phyloP scores from a whole-genome alignment of 2,329 filamentous ascomycete genomes.

The Neofusicoccum cordaticola region DNA sequence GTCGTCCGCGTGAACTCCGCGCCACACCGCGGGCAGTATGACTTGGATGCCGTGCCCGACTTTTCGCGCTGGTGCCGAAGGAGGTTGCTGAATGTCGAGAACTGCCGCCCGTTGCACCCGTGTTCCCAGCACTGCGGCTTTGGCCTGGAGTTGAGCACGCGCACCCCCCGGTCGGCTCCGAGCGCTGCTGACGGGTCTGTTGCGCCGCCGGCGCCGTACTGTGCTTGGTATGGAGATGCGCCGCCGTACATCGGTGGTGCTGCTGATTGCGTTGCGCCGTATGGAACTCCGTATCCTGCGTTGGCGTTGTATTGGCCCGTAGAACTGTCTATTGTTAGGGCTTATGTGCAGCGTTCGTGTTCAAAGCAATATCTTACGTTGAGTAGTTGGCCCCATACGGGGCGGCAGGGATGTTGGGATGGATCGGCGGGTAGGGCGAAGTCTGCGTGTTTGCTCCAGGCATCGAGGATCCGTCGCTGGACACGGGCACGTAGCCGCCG shows the following conservation, averaged over 20 bases:
- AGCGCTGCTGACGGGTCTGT: slow-evolving; percentile 23
- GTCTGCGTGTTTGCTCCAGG: slow-evolving; percentile 27
- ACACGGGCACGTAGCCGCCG: slow-evolving; percentile 23
- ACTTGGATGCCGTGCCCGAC: slow-evolving; percentile 84
- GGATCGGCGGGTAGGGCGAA: slow-evolving; percentile 33
- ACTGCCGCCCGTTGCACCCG: slow-evolving; percentile 91
- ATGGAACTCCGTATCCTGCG: slow-evolving; percentile 29
- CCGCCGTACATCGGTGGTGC: slow-evolving; percentile 35
- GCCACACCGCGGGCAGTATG: slow-evolving; percentile 84
- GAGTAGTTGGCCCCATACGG: slow-evolving; percentile 32
- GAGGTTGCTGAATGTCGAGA: slow-evolving; percentile 94
- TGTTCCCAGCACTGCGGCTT: slow-evolving; percentile 98
- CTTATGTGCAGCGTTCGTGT: not conserved
- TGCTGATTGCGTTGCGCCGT: slow-evolving; percentile 23
- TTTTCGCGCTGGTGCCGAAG: slow-evolving; percentile 92
- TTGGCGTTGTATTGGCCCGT: slow-evolving; percentile 31
- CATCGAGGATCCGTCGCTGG: slow-evolving; percentile 24
- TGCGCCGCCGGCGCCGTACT: slow-evolving; percentile 29
- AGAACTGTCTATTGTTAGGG: slow-evolving; percentile 22
- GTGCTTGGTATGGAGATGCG: slow-evolving; percentile 29
- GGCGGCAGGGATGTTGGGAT: slow-evolving; percentile 28
- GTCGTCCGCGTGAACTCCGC: slow-evolving; percentile 89
- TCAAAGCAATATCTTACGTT: slow-evolving; percentile 24
- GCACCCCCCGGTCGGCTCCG: slow-evolving; percentile 46
- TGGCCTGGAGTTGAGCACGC: slow-evolving; percentile 73